Conservation (phyloP, 78 protist genomes). For the Pigoraptor vietnamica region DNA sequence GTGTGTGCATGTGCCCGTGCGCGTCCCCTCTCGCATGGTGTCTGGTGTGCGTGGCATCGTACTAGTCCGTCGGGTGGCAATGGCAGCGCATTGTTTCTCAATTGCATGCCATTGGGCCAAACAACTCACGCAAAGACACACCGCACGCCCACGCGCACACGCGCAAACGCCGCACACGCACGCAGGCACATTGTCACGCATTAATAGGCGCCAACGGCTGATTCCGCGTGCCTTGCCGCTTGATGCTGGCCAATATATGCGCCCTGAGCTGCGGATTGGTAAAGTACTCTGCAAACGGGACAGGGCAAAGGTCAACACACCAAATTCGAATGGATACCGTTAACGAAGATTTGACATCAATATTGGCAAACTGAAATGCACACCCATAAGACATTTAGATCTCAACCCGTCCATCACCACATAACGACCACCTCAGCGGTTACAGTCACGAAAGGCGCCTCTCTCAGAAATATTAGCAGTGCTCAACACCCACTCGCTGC, state of each 20-base stretch:
- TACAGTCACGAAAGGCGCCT: no score
- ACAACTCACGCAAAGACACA: background rate
- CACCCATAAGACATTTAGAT: background rate
- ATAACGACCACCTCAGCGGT: no score
- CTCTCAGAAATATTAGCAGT: background rate
- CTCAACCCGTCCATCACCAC: no score
- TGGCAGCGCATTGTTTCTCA: no score
- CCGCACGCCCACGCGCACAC: background rate
- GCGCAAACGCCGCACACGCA: background rate
- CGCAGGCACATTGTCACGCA: no score
- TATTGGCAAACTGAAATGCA: background rate
- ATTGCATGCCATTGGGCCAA: background rate
- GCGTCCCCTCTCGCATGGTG: no score
- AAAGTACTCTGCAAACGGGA: background rate
- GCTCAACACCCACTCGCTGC: background rate
- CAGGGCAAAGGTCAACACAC: background rate
- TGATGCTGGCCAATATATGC: background rate
- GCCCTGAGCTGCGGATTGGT: background rate
- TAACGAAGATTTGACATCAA: background rate
- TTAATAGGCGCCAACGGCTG: background rate
- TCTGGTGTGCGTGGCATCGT: no score
- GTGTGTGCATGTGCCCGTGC: no score
- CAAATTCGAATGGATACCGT: background rate
- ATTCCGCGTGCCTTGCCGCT: background rate
- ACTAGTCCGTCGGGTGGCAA: no score